phyloP scores from a whole-genome alignment of 2,329 filamentous ascomycete genomes.

The Calonectria crousiana region DNA sequence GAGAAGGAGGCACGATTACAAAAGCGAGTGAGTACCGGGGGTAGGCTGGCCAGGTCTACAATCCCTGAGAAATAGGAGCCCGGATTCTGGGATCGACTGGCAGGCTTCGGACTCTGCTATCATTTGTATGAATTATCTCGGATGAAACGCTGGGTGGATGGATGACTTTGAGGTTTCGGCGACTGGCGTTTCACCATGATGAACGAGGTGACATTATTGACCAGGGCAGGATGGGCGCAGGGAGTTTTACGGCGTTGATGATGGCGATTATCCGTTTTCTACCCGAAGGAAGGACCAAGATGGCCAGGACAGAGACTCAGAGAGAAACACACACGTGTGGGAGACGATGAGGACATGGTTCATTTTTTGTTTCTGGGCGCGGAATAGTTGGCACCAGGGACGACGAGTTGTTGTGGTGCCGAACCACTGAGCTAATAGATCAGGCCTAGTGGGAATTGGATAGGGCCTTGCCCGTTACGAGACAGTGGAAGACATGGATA shows the following conservation, averaged over 20 bases:
- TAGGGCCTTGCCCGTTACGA: slow-evolving; percentile 33
- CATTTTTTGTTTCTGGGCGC: slow-evolving; percentile 13
- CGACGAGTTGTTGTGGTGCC: not conserved
- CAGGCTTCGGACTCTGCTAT: slow-evolving; percentile 53
- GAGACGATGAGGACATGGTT: slow-evolving; percentile 27
- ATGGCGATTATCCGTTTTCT: slow-evolving; percentile 26
- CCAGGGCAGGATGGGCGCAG: slow-evolving; percentile 35
- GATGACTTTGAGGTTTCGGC: slow-evolving; percentile 32
- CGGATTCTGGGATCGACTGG: slow-evolving; percentile 54
- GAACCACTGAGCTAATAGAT: slow-evolving; percentile 9
- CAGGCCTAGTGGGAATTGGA: slow-evolving; percentile 34
- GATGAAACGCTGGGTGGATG: slow-evolving; percentile 38
- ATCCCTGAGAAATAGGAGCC: slow-evolving; percentile 72
- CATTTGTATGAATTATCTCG: slow-evolving; percentile 48
- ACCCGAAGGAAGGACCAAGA: slow-evolving; percentile 17
- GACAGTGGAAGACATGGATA: slow-evolving; percentile 38
- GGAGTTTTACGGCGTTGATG: slow-evolving; percentile 42
- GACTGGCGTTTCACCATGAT: slow-evolving; percentile 33
- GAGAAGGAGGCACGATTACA: slow-evolving; percentile 79
- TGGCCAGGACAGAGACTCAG: slow-evolving; percentile 7
- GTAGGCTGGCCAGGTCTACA: slow-evolving; percentile 75
- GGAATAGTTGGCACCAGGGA: slow-evolving; percentile 22
- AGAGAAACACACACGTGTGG: slow-evolving; percentile 26
- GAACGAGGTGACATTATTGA: slow-evolving; percentile 39
- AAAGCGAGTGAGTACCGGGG: slow-evolving; percentile 84